Evolutionary conservation across 1,284 basidiomycete genomes (phyloP), one percentile per base, ranked within the genome.

Genomic region (Hemileia vastatrix): DNA sequence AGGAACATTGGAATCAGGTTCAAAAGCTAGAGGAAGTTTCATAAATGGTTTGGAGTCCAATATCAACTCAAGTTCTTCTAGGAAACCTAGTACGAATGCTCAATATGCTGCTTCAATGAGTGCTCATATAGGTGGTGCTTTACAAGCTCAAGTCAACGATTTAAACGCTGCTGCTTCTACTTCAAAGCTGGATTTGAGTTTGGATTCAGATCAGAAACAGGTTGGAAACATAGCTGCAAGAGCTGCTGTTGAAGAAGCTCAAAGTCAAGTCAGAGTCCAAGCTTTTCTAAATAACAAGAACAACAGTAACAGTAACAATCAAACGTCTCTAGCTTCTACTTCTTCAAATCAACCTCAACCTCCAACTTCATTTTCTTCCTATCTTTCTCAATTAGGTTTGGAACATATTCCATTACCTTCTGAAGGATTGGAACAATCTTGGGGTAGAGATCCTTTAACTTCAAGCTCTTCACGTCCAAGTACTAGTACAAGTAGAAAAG

Each of bases 101-200:
- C 61, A 57, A 13, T 69, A 69, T 59, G 67, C 68, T 19, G 69
- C 69, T n/a, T 67, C 69, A 6, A 68, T 69, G 63, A 67, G 67
- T 51, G 65, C 66, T 2, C 68, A 67, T 36, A 68, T 67, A 31
- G 66, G 65, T 5, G 62, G 65, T 1, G 61, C 69, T 1, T 61
- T 69, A 33, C 36, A 64, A 21, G 47, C 45, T 9, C 67, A 64
- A 33, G 27, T 24, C 23, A 19, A n/a, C 18, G 24, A 18, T 44
- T 15, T 23, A 36, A 5, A 19, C 31, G 23, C 6, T 51, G 23
- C 55, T 4, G 54, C 64, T 21, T 23, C 48, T 8, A 18, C 54
- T n/a, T 19, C 40, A 1, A 24, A 11, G 8, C 32, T 19, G 11
- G 23, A 6, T 24, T 36, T 47, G 33, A 43, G 13, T 15, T 19